These are phyloP conservation scores for Colletotrichum lentis DNA, from an alignment of 2,329 filamentous ascomycete genomes.

Conservation along the genomic window DNA sequence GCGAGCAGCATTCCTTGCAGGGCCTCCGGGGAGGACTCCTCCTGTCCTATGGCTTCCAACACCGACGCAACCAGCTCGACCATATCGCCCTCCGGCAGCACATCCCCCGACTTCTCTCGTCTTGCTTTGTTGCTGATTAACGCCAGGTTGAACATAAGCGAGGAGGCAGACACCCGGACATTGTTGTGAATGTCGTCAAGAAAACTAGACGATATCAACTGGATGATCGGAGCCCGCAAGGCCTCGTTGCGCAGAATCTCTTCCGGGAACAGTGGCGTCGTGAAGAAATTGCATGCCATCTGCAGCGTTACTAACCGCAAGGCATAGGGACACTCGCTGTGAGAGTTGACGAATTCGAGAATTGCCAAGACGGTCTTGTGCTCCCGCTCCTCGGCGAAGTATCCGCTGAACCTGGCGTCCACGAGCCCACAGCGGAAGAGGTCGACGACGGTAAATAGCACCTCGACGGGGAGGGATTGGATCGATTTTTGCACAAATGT, in stretches of 20 bases:
- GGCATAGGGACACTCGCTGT: constrained; percentile 75
- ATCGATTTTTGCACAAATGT: constrained; percentile 66
- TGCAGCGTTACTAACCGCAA: constrained; percentile 85
- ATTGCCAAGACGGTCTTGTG: constrained; percentile 71
- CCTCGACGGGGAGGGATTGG: constrained; percentile 65
- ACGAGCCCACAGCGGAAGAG: constrained; percentile 79
- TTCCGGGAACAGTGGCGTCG: constrained; percentile 73
- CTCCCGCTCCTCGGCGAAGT: constrained; percentile 77
- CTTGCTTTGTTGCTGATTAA: constrained; percentile 73
- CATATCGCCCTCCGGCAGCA: constrained; percentile 73
- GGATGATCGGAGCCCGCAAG: constrained; percentile 68
- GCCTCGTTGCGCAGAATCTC: constrained; percentile 63
- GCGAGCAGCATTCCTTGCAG: constrained; percentile 79
- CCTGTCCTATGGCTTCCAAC: constrained; percentile 73
- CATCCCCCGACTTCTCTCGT: constrained; percentile 63
- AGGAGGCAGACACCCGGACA: constrained; percentile 81
- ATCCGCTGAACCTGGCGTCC: constrained; percentile 81
- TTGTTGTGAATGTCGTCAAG: constrained; percentile 78
- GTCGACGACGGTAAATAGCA: constrained; percentile 84
- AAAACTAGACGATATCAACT: constrained; percentile 78
- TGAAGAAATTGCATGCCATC: constrained; percentile 85
- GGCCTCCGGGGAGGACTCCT: constrained; percentile 72
- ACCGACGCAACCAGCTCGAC: constrained; percentile 84
- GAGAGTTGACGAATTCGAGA: constrained; percentile 65
- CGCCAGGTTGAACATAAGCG: constrained; percentile 83